Percentiles rank a stretch among this genome's conserved stretches.
Evolutionary conservation across 2,329 filamentous ascomycete genomes (phyloP).

Genomic region (Orbilia oligospora): DNA sequence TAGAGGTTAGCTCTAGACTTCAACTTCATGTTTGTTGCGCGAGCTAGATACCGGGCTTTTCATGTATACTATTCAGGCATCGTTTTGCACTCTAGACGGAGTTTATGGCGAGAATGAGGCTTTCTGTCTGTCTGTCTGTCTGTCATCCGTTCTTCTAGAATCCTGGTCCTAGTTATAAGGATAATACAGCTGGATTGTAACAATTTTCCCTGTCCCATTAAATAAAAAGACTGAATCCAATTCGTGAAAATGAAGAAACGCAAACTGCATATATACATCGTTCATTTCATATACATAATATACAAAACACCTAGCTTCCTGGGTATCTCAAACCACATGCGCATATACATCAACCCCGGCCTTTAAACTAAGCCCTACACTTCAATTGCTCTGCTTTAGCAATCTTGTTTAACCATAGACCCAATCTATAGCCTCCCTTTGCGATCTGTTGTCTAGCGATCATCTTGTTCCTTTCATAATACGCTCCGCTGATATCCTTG

Average conservation of each 20-base stretch:
- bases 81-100: constrained; percentile 10
- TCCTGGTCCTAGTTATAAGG: not conserved
- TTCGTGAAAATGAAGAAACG: not conserved
- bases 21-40: not conserved
- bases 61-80: constrained; percentile 16
- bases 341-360: not conserved
- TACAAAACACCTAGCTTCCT: constrained; percentile 6
- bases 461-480: constrained; percentile 75
- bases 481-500: constrained; percentile 75
- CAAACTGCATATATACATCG: constrained; percentile 9
- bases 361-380: constrained; percentile 14
- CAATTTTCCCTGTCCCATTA: not conserved
- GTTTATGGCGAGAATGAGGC: constrained; percentile 17
- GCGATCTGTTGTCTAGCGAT: constrained; percentile 78
- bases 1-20: not conserved
- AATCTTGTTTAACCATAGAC: constrained; percentile 77
- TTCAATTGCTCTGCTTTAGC: constrained; percentile 51
- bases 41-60: not conserved
- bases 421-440: constrained; percentile 76
- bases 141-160: constrained; percentile 11
- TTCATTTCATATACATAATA: constrained; percentile 3
- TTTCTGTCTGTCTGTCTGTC: not conserved
- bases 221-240: not conserved
- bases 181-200: not conserved
- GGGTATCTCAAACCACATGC: constrained; percentile 34